Conservation (phyloP, 306 rosid species). For the Trichosanthes truncata region DNA sequence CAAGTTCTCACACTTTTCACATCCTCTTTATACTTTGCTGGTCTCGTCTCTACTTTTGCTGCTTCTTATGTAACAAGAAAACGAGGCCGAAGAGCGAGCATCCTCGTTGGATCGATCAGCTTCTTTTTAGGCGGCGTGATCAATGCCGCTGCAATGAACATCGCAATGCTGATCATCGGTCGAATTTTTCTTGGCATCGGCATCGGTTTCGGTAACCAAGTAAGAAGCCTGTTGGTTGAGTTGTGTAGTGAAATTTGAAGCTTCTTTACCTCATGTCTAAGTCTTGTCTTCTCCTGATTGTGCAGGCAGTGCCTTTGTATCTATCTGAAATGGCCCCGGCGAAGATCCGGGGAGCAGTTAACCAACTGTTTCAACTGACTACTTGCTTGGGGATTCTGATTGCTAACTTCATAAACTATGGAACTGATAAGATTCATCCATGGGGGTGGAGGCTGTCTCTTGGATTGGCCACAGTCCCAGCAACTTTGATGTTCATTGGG, state of each 20-base stretch:
- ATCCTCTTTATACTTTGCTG: conserved; percentile 86
- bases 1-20: conserved; percentile 87
- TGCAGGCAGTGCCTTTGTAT: conserved; percentile 82
- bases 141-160: conserved; percentile 67
- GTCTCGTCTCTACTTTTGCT: conserved; percentile 66
- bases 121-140: conserved; percentile 68
- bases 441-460: conserved; percentile 91
- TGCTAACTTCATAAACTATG: conserved; percentile 59
- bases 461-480: conserved; percentile 77
- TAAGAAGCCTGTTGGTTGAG: conserved; percentile 19
- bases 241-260: not conserved
- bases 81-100: conserved; percentile 76
- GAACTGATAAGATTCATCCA: conserved; percentile 53
- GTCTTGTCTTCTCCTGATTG: not conserved
- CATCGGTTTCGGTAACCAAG: conserved; percentile 94
- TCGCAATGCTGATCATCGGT: conserved; percentile 72
- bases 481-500: conserved; percentile 67
- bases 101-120: conserved; percentile 76
- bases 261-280: not conserved
- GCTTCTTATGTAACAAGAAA: conserved; percentile 71
- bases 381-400: conserved; percentile 59
- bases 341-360: conserved; percentile 72
- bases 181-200: conserved; percentile 73
- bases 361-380: conserved; percentile 88
- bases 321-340: conserved; percentile 93